A percentile compares a stretch with the other conserved stretches of the same genome.
Conservation (phyloP, 305 asterid genomes). For the Euphrasia arctica region DNA sequence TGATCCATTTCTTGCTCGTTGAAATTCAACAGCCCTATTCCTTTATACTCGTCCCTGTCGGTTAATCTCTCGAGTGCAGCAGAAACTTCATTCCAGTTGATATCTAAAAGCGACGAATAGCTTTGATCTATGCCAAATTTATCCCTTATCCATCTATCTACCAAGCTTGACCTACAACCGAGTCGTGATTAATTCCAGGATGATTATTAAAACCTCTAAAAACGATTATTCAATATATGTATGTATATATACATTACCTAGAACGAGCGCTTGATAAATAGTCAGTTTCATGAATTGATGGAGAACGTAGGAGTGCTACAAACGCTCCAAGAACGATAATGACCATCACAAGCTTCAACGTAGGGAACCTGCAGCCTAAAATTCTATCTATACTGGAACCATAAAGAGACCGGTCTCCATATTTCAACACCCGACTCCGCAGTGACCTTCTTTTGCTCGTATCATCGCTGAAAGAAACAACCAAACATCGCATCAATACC, state of each 20-base stretch:
- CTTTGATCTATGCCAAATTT: constrained; percentile 41
- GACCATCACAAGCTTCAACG: constrained; percentile 60
- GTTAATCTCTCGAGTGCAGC: constrained; percentile 44
- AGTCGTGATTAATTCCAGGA: neutral
- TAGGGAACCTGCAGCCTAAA: constrained; percentile 51
- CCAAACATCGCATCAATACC: neutral
- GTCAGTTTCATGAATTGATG: constrained; percentile 58
- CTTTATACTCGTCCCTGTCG: constrained; percentile 55
- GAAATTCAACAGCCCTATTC: constrained; percentile 76
- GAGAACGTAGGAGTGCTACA: constrained; percentile 50
- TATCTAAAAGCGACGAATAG: constrained; percentile 50
- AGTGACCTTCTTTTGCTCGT: constrained; percentile 53
- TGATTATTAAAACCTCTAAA: neutral
- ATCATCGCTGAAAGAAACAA: constrained; percentile 58
- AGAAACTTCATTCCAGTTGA: constrained; percentile 73
- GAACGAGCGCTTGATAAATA: constrained; percentile 35
- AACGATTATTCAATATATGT: neutral
- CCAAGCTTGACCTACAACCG: constrained; percentile 45
- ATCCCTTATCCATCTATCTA: constrained; percentile 47
- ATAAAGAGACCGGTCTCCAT: constrained; percentile 53
- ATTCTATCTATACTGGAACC: constrained; percentile 51
- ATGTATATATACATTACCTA: constrained; percentile 39
- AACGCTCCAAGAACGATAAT: constrained; percentile 65
- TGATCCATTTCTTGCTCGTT: constrained; percentile 57
- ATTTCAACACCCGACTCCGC: constrained; percentile 53